Evolutionary conservation across 805 yeast species (phyloP).

Genomic region (Candida glaebosa): DNA sequence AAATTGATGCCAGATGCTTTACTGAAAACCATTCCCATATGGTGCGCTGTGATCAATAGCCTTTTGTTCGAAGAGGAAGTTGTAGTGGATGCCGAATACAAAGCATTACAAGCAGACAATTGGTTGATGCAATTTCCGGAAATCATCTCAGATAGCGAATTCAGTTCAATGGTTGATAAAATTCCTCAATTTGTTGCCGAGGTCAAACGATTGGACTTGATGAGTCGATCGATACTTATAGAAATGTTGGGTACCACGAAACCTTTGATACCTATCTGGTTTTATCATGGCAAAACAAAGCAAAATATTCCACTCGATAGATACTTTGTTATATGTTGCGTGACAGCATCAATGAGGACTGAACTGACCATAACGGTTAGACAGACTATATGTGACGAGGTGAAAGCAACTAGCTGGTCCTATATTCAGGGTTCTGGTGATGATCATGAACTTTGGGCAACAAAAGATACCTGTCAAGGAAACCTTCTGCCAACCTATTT

Average conservation of each 20-base stretch:
- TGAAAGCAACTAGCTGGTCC: slow-evolving; percentile 16
- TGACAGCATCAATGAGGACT: slow-evolving; percentile 57
- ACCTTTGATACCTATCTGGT: slow-evolving; percentile 68
- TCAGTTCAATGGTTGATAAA: slow-evolving; percentile 41
- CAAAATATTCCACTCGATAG: slow-evolving; percentile 2
- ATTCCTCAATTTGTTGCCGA: slow-evolving; percentile 49
- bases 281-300: slow-evolving; percentile 47
- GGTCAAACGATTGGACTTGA: slow-evolving; percentile 38
- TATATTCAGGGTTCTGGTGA: slow-evolving; percentile 95
- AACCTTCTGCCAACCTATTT: slow-evolving; percentile 50
- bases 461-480: slow-evolving; percentile 36
- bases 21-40: slow-evolving; percentile 83
- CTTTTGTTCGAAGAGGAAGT: slow-evolving; percentile 40
- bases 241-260: slow-evolving; percentile 17
- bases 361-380: slow-evolving; percentile 4
- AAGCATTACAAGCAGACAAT: slow-evolving; percentile 4
- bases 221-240: slow-evolving; percentile 28
- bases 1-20: slow-evolving; percentile 83
- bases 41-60: slow-evolving; percentile 78
- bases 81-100: background rate
- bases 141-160: slow-evolving; percentile 59
- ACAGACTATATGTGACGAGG: slow-evolving; percentile 5
- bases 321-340: slow-evolving; percentile 29
- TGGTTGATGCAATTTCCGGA: slow-evolving; percentile 12
- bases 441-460: slow-evolving; percentile 83